phyloP scores from a whole-genome alignment of 495 filamentous ascomycete species.

The Tuber umbilicatum region DNA sequence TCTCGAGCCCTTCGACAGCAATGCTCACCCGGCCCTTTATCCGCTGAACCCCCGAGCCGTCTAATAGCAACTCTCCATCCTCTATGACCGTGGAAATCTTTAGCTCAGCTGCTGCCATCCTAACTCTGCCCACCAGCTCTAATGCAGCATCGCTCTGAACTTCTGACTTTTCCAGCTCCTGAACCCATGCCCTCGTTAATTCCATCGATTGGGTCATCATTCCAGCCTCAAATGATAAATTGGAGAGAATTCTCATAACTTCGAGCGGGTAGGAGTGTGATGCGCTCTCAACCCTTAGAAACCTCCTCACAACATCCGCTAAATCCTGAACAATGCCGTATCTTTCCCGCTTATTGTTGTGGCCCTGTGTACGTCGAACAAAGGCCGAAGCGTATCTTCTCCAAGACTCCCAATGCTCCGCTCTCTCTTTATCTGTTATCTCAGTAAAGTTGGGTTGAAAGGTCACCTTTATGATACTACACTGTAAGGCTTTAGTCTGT shows the following conservation, averaged over 20 bases:
- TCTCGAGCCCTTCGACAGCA: conserved; percentile 29
- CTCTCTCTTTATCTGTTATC: background rate
- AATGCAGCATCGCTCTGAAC: conserved; percentile 25
- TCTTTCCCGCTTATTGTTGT: conserved; percentile 26
- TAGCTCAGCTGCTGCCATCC: conserved; percentile 37
- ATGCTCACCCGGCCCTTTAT: conserved; percentile 29
- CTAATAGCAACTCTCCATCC: conserved; percentile 17
- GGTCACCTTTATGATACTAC: conserved; percentile 20
- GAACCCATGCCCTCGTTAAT: conserved; percentile 36
- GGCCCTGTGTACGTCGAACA: conserved; percentile 30
- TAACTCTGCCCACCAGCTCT: conserved; percentile 30
- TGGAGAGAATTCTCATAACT: conserved; percentile 29
- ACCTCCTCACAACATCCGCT: conserved; percentile 21
- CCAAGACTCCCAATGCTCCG: conserved; percentile 34
- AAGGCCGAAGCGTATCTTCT: conserved; percentile 27
- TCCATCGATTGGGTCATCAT: conserved; percentile 27
- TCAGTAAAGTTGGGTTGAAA: conserved; percentile 13
- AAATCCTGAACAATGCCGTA: conserved; percentile 31
- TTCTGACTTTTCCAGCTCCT: conserved; percentile 25
- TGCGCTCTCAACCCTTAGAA: conserved; percentile 22
- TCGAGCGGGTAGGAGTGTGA: conserved; percentile 29
- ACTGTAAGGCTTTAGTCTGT: conserved; percentile 29
- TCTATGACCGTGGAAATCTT: conserved; percentile 25
- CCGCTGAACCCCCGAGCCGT: conserved; percentile 14
- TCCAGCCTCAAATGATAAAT: conserved; percentile 32